Percentiles rank a stretch among this genome's conserved stretches.
phyloP scores from a whole-genome alignment of 2,329 filamentous ascomycete genomes.

The Didymosphaeria variabile region DNA sequence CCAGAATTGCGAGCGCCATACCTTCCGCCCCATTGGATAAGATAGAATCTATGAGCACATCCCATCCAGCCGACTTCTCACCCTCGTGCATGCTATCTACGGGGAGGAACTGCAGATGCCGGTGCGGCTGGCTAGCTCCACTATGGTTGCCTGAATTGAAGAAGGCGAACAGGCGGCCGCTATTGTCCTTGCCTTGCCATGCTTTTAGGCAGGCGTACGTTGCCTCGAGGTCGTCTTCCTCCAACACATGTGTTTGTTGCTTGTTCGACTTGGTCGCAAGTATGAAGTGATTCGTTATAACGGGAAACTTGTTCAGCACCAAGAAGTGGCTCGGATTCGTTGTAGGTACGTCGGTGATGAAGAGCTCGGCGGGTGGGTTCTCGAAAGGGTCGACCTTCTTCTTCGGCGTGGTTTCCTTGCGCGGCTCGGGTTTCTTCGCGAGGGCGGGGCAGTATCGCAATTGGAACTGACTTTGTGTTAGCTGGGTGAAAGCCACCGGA shows the following conservation, averaged over 20 bases:
- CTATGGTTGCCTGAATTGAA: slow-evolving; percentile 76
- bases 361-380: slow-evolving; percentile 62
- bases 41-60: slow-evolving; percentile 59
- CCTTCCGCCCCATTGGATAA: slow-evolving; percentile 23
- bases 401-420: slow-evolving; percentile 48
- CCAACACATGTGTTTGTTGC: slow-evolving; percentile 71
- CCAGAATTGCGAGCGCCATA: no score
- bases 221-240: slow-evolving; percentile 67
- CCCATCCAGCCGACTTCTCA: slow-evolving; percentile 53
- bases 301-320: slow-evolving; percentile 78
- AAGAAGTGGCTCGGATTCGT: slow-evolving; percentile 64
- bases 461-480: slow-evolving; percentile 67
- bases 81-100: slow-evolving; percentile 67
- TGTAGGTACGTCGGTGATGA: slow-evolving; percentile 62
- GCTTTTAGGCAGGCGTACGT: slow-evolving; percentile 69
- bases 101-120: slow-evolving; percentile 76
- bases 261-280: slow-evolving; percentile 71
- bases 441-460: slow-evolving; percentile 75
- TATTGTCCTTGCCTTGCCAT: slow-evolving; percentile 53
- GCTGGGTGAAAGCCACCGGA: slow-evolving; percentile 7
- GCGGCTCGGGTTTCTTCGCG: slow-evolving; percentile 68
- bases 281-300: slow-evolving; percentile 77
- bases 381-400: slow-evolving; percentile 68
- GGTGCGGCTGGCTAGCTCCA: slow-evolving; percentile 75
- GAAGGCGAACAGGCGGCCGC: slow-evolving; percentile 67